A percentile compares a stretch with the other conserved stretches of the same genome.
Evolutionary conservation across 345 rosid genomes (phyloP).

Genomic region (Lagerstroemia speciosa): DNA sequence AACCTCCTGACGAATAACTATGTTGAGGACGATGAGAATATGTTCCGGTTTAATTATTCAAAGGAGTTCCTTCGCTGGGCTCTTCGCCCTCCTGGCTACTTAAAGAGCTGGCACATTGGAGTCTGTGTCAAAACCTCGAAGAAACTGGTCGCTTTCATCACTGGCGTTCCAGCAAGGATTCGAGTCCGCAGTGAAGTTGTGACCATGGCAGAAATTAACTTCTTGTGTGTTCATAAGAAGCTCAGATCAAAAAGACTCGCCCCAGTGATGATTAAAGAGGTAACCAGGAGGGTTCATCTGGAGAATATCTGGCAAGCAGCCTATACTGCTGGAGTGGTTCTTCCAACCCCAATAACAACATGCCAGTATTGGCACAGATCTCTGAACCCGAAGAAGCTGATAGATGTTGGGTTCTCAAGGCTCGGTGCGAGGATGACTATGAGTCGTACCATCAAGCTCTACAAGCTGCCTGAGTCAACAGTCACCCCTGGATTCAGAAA

Average conservation of each 20-base stretch:
- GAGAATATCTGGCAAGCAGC: constrained; percentile 96
- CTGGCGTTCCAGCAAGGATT: constrained; percentile 80
- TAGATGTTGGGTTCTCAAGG: constrained; percentile 91
- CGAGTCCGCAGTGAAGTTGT: constrained; percentile 63
- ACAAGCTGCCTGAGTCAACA: constrained; percentile 66
- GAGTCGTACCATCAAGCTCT: constrained; percentile 83
- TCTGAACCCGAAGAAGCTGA: constrained; percentile 84
- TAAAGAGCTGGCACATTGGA: constrained; percentile 60
- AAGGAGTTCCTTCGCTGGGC: constrained; percentile 50
- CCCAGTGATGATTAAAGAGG: constrained; percentile 96
- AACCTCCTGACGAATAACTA: constrained; percentile 33
- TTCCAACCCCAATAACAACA: constrained; percentile 84
- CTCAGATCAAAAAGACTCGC: constrained; percentile 90
- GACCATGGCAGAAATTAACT: constrained; percentile 87
- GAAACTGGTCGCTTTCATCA: constrained; percentile 83
- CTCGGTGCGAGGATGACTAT: constrained; percentile 92
- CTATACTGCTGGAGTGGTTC: constrained; percentile 81
- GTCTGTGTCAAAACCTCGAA: constrained; percentile 65
- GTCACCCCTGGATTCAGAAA: constrained; percentile 76
- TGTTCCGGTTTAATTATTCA: constrained; percentile 45
- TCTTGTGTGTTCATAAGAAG: constrained; percentile 91
- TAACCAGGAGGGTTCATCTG: constrained; percentile 82
- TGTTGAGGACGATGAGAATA: constrained; percentile 45
- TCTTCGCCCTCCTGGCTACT: constrained; percentile 42
- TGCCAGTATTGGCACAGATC: constrained; percentile 96